Base-by-base conservation (phyloP, 1,139 yeast species). In the Zygoascus sp. region DNA sequence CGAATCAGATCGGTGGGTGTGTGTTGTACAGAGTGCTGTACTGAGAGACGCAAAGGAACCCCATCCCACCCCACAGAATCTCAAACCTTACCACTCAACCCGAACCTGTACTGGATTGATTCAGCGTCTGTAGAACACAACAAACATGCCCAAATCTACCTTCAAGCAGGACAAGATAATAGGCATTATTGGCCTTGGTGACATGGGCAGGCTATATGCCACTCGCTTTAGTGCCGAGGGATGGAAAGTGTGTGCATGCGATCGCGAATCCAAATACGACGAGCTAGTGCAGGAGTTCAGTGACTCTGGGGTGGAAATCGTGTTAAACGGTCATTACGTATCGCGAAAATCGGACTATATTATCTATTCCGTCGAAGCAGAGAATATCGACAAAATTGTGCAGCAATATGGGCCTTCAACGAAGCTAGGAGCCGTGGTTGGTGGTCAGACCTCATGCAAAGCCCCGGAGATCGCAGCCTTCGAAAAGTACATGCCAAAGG, bases 361-460 rank as follows among this genome's bases (percentile, higher is more conserved):
- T 46, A 82, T 90, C 50, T 90, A 89, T 70, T 81, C 90, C 52
- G 97, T 90, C 2, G 97, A 90, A 62, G 68, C 68, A 4, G 96
- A 82, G 56, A 79, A 80, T 59, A 83, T 92, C 43, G 80, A 73
- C 44, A 73, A 74, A 51, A 85, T 90, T 40, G 96, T 89, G 5
- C 61, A 78, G 5, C 44, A 69, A 30, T 92, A 89, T 63, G 97
- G 96, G 0, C 94, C 96, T 0, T 75, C 96, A 0, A 83, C 96
- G 3, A 92, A 89, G 63, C 68, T 79, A 13, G 95, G 95, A 2
- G 84, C 96, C 3, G 79, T 89, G 44, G 96, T 92, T 9, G 98
- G 98, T n/a, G 98, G 98, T 4, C 98, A 92, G 65, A 90, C 98
- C 0, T 86, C 96, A 5, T 92, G 97, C 68, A 92, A 92, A 62